phyloP scores from a whole-genome alignment of 768 basidiomycete genomes.

The Strobilomyces confusus region DNA sequence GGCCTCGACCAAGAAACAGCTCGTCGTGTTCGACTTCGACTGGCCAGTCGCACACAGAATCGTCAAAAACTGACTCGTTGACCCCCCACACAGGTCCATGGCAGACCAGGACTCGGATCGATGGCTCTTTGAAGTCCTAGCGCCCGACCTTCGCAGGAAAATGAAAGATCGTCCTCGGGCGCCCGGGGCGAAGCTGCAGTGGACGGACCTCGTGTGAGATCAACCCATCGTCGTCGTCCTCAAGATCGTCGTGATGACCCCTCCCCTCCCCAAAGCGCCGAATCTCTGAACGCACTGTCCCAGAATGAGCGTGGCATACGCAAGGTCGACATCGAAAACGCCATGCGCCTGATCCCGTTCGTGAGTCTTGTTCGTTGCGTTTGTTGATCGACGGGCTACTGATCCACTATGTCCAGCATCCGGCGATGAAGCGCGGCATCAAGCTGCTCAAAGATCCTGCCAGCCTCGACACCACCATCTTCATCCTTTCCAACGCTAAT shows the following conservation, averaged over 20 bases:
- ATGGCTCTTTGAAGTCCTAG: conserved; percentile 87
- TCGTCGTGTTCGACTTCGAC: conserved; percentile 96
- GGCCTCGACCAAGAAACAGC: conserved; percentile 45
- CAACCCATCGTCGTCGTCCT: background rate
- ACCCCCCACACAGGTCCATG: conserved; percentile 56
- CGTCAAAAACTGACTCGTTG: background rate
- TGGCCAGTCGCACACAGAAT: conserved; percentile 49
- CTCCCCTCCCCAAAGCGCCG: conserved; percentile 41
- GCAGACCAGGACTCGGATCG: conserved; percentile 96
- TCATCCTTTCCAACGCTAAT: conserved; percentile 95
- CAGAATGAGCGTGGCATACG: conserved; percentile 53
- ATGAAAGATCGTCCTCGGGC: conserved; percentile 47
- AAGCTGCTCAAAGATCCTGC: conserved; percentile 61
- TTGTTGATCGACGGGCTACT: background rate
- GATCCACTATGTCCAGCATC: conserved; percentile 63
- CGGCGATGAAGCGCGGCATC: conserved; percentile 94
- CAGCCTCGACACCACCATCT: conserved; percentile 64
- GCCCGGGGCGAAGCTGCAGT: conserved; percentile 63
- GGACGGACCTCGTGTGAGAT: conserved; percentile 92
- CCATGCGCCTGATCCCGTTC: conserved; percentile 81
- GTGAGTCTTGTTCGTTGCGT: conserved; percentile 41
- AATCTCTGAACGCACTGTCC: conserved; percentile 60
- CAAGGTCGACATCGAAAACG: conserved; percentile 68
- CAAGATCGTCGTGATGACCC: background rate
- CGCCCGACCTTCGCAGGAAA: conserved; percentile 77